Conservation (phyloP, 768 basidiomycete genomes). For the Termitomyces sp. region DNA sequence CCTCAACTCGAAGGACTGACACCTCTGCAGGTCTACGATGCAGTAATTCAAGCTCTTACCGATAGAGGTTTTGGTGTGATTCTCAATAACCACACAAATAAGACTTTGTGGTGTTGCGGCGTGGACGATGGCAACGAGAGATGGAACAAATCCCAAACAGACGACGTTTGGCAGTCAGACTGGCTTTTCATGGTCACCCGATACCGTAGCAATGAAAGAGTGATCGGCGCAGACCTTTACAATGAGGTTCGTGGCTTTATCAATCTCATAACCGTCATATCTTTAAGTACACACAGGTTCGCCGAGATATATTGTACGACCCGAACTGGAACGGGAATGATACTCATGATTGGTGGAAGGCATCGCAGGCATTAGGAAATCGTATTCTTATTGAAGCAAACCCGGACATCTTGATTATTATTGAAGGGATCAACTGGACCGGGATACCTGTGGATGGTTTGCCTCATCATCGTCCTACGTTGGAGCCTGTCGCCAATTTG, state of each 20-base stretch:
- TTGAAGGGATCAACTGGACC: slow-evolving; percentile 14
- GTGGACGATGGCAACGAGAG: slow-evolving; percentile 11
- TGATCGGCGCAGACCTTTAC: slow-evolving; percentile 12
- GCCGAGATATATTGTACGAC: slow-evolving; percentile 9
- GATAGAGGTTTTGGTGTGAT: slow-evolving; percentile 12
- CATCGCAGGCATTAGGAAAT: slow-evolving; percentile 5
- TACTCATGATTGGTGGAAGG: slow-evolving; percentile 8
- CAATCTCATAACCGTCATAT: not conserved
- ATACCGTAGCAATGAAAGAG: slow-evolving; percentile 9
- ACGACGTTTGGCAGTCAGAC: slow-evolving; percentile 9
- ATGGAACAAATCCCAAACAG: slow-evolving; percentile 13
- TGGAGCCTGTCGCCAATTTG: slow-evolving; percentile 9
- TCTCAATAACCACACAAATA: slow-evolving; percentile 14
- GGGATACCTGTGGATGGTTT: slow-evolving; percentile 13
- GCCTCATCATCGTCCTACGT: slow-evolving; percentile 11
- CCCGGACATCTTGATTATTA: slow-evolving; percentile 11
- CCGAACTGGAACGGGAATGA: slow-evolving; percentile 10
- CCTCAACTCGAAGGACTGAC: slow-evolving; percentile 9
- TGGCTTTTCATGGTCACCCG: slow-evolving; percentile 14
- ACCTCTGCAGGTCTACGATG: slow-evolving; percentile 11
- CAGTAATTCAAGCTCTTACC: slow-evolving; percentile 10
- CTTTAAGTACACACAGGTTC: slow-evolving; percentile 3
- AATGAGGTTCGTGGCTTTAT: slow-evolving; percentile 7
- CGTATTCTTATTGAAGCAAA: slow-evolving; percentile 12
- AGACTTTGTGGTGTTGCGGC: slow-evolving; percentile 13